These are phyloP conservation scores for Coprinellus micaceus DNA, from an alignment of 768 basidiomycete species.

Conservation along the genomic window DNA sequence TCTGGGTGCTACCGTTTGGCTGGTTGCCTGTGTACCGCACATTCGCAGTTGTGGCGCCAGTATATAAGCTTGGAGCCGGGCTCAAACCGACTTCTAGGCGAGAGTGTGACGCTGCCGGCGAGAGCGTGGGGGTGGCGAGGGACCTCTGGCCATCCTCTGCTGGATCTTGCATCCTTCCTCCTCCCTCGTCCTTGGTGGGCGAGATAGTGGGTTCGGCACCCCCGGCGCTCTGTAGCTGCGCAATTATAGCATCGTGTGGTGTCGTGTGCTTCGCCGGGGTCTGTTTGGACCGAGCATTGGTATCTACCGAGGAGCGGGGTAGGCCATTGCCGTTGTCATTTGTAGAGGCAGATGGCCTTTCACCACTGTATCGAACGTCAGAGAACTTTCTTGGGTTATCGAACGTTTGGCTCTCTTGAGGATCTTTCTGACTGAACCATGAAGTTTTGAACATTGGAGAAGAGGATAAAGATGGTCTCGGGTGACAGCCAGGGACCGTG, in stretches of 20 bases:
- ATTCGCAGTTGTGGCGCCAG: conserved; percentile 2
- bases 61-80: conserved; percentile 7
- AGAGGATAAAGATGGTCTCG: too few species aligned
- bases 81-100: conserved; percentile 5
- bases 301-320: conserved; percentile 3
- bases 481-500: background rate
- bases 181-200: conserved; percentile 5
- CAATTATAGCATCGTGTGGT: conserved; percentile 63
- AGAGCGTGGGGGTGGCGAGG: conserved; percentile 13
- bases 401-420: conserved; percentile 9
- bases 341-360: conserved; percentile 17
- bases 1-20: background rate
- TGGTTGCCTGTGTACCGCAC: conserved; percentile 1
- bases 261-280: conserved; percentile 30
- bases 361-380: conserved; percentile 12
- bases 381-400: conserved; percentile 9
- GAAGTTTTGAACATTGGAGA: conserved; percentile 19
- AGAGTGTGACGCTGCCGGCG: conserved; percentile 9
- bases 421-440: conserved; percentile 19
- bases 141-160: background rate
- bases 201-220: background rate
- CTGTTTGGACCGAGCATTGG: background rate
- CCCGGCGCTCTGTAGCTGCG: conserved; percentile 38
- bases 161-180: background rate
- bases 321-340: background rate